These are phyloP conservation scores for Botrytis paeoniae DNA, from an alignment of 2,329 filamentous ascomycete genomes.

Conservation along the genomic window DNA sequence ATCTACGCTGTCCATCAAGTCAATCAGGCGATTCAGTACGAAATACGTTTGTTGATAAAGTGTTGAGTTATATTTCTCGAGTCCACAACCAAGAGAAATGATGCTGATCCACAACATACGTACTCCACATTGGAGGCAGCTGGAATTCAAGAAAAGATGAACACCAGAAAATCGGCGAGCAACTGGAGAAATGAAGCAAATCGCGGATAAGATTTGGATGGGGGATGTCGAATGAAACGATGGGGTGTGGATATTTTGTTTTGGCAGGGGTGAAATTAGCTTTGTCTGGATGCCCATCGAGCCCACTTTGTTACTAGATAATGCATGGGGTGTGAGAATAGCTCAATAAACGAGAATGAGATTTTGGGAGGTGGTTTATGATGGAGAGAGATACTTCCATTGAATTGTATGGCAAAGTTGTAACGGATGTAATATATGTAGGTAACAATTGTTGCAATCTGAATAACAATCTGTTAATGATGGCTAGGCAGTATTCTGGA, in stretches of 20 bases:
- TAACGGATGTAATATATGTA: neutral
- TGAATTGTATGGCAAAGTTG: neutral
- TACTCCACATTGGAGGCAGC: neutral
- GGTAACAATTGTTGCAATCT: neutral
- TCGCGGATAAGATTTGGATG: neutral
- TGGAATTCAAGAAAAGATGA: neutral
- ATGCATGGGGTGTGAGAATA: neutral
- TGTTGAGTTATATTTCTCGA: neutral
- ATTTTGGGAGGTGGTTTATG: neutral
- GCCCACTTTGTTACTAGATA: neutral
- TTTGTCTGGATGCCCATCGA: neutral
- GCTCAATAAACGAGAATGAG: neutral
- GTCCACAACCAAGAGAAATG: neutral
- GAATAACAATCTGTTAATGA: neutral
- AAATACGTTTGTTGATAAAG: neutral
- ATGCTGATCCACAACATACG: neutral
- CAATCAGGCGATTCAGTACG: neutral
- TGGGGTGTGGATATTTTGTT: neutral
- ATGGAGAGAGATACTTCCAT: neutral
- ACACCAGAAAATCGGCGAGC: neutral
- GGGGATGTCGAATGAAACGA: neutral
- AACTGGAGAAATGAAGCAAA: neutral
- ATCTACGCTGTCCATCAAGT: neutral
- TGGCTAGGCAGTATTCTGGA: neutral
- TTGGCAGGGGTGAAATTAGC: neutral